phyloP scores from a whole-genome alignment of 1,139 yeast genomes.

The Ogataea hybrid region DNA sequence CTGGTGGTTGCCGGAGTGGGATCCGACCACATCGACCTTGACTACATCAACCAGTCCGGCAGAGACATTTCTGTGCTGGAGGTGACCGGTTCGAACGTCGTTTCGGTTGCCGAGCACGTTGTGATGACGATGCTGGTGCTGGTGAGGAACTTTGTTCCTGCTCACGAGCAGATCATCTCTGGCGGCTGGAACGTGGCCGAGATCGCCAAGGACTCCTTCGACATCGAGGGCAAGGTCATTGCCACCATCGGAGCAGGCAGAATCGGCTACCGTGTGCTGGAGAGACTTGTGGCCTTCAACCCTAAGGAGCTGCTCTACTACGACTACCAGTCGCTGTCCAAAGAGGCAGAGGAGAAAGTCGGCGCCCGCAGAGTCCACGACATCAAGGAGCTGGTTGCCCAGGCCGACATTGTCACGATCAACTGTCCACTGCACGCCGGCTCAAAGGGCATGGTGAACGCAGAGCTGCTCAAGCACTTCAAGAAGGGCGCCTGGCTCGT shows the following conservation, averaged over 20 bases:
- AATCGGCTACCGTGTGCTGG: slow-evolving; percentile 75
- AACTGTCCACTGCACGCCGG: slow-evolving; percentile 77
- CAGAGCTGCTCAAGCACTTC: slow-evolving; percentile 65
- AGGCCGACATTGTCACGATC: slow-evolving; percentile 73
- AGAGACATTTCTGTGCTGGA: slow-evolving; percentile 64
- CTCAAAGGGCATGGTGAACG: slow-evolving; percentile 65
- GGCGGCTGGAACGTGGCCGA: slow-evolving; percentile 81
- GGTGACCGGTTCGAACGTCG: slow-evolving; percentile 81
- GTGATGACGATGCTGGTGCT: slow-evolving; percentile 70
- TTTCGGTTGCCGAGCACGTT: slow-evolving; percentile 81
- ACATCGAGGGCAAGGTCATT: slow-evolving; percentile 71
- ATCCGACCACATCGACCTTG: slow-evolving; percentile 75
- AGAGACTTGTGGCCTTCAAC: slow-evolving; percentile 70
- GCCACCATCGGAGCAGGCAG: slow-evolving; percentile 85
- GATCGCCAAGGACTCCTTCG: slow-evolving; percentile 70
- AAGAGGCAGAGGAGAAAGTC: slow-evolving; percentile 54
- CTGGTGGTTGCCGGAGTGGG: slow-evolving; percentile 85
- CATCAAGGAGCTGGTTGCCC: slow-evolving; percentile 65
- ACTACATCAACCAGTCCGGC: slow-evolving; percentile 62
- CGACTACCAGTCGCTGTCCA: slow-evolving; percentile 71
- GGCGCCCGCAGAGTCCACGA: slow-evolving; percentile 60
- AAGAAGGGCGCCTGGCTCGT: slow-evolving; percentile 76
- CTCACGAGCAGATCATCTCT: slow-evolving; percentile 62
- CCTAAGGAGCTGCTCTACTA: slow-evolving; percentile 71
- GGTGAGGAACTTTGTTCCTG: slow-evolving; percentile 77